phyloP scores from a whole-genome alignment of 768 basidiomycete species.

The Kwoniella europaea region DNA sequence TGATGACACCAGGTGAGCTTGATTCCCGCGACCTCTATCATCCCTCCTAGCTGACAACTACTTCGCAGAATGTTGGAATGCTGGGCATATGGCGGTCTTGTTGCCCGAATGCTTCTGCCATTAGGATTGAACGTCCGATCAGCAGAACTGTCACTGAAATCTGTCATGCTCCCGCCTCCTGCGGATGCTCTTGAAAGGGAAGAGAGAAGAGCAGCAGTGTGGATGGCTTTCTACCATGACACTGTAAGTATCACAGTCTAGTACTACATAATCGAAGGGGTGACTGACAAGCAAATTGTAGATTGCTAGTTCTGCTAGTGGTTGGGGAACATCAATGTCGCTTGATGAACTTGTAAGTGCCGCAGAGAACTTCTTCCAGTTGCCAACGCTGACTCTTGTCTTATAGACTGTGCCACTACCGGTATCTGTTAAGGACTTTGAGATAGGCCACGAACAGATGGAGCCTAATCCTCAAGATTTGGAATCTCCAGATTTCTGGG shows the following conservation, averaged over 20 bases:
- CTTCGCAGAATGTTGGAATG: conserved; percentile 47
- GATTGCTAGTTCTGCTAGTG: conserved; percentile 46
- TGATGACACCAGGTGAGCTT: conserved; percentile 41
- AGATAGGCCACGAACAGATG: conserved; percentile 37
- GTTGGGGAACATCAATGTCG: conserved; percentile 52
- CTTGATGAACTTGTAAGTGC: conserved; percentile 52
- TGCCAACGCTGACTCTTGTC: conserved; percentile 10
- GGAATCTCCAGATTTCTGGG: conserved; percentile 50
- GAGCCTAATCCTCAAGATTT: conserved; percentile 49
- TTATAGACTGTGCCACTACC: conserved; percentile 43
- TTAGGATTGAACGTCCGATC: conserved; percentile 49
- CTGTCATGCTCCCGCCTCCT: conserved; percentile 51
- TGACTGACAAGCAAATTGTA: conserved; percentile 6
- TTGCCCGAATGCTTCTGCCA: conserved; percentile 50
- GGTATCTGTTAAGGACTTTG: conserved; percentile 38
- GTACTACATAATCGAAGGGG: background rate
- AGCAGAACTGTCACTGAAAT: conserved; percentile 49
- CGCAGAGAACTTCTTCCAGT: background rate
- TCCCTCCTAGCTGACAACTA: background rate
- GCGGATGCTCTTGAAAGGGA: conserved; percentile 53
- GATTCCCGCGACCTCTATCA: background rate
- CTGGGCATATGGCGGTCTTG: conserved; percentile 51
- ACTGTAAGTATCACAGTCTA: conserved; percentile 24
- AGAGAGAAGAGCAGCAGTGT: conserved; percentile 50
- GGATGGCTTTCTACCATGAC: conserved; percentile 56